Conservation (phyloP, 805 yeast species). For the Wickerhamomyces strasburgensis region DNA sequence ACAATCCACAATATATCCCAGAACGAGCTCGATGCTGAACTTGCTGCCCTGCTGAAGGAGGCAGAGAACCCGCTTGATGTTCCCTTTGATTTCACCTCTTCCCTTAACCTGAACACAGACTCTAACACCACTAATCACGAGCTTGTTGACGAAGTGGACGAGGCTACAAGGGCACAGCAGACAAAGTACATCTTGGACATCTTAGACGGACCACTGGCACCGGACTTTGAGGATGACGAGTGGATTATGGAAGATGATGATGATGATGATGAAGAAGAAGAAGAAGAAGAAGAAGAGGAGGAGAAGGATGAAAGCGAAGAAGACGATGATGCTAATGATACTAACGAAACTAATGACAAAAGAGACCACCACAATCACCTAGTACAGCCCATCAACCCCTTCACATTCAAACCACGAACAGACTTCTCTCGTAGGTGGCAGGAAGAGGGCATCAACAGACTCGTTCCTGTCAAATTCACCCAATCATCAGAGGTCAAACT, state of each 20-base stretch:
- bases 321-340: slow-evolving; percentile 1
- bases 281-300: slow-evolving; percentile 7
- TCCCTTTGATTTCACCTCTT: no score
- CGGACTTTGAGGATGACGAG: background rate
- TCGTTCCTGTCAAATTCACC: no score
- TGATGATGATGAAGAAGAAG: slow-evolving; percentile 13
- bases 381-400: background rate
- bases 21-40: background rate
- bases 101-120: background rate
- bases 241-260: slow-evolving; percentile 5
- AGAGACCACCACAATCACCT: background rate
- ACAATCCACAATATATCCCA: no score
- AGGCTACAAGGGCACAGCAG: background rate
- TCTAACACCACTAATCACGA: background rate
- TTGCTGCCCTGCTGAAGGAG: background rate
- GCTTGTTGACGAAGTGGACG: background rate
- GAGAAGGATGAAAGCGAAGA: slow-evolving; percentile 6
- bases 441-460: slow-evolving; percentile 4
- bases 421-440: background rate
- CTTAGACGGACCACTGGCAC: background rate
- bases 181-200: background rate
- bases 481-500: slow-evolving; percentile 1
- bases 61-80: background rate
- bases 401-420: background rate
- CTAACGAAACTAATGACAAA: slow-evolving; percentile 5